Evolutionary conservation across 768 basidiomycete species (phyloP).

Genomic region (Hortiboletus flavorubellus): DNA sequence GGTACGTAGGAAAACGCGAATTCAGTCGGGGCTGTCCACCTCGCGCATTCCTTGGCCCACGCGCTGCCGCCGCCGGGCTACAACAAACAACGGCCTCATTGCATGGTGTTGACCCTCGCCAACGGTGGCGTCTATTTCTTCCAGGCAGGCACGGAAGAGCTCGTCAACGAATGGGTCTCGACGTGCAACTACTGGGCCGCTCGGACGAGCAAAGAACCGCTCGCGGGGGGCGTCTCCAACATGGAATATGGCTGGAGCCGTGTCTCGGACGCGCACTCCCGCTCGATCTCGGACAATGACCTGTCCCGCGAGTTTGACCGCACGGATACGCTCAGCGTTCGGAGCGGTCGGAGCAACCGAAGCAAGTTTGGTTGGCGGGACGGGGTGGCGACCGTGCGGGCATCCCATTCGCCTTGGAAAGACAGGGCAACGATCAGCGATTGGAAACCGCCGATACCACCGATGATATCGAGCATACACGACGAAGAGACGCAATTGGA

Average conservation of each 20-base stretch:
- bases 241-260: slow-evolving; percentile 99
- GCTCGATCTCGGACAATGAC: slow-evolving; percentile 59
- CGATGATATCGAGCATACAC: slow-evolving; percentile 77
- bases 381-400: slow-evolving; percentile 60
- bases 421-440: slow-evolving; percentile 84
- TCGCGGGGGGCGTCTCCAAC: slow-evolving; percentile 95
- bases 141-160: slow-evolving; percentile 97
- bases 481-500: slow-evolving; percentile 95
- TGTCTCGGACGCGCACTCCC: slow-evolving; percentile 53
- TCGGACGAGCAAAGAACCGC: slow-evolving; percentile 89
- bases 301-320: slow-evolving; percentile 45
- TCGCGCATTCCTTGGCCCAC: slow-evolving; percentile 87
- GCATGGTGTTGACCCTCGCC: slow-evolving; percentile 89
- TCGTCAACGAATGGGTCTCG: slow-evolving; percentile 98
- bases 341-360: slow-evolving; percentile 69
- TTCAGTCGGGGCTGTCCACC: slow-evolving; percentile 73
- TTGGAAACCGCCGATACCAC: slow-evolving; percentile 90
- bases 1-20: slow-evolving; percentile 74
- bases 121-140: slow-evolving; percentile 95
- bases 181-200: slow-evolving; percentile 99
- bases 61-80: slow-evolving; percentile 90
- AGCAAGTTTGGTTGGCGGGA: slow-evolving; percentile 76
- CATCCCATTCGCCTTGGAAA: slow-evolving; percentile 64
- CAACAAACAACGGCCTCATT: slow-evolving; percentile 85
- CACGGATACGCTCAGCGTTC: slow-evolving; percentile 66